These are phyloP conservation scores for Tylopilus sp. DNA, from an alignment of 1,284 basidiomycete species.

Conservation along the genomic window DNA sequence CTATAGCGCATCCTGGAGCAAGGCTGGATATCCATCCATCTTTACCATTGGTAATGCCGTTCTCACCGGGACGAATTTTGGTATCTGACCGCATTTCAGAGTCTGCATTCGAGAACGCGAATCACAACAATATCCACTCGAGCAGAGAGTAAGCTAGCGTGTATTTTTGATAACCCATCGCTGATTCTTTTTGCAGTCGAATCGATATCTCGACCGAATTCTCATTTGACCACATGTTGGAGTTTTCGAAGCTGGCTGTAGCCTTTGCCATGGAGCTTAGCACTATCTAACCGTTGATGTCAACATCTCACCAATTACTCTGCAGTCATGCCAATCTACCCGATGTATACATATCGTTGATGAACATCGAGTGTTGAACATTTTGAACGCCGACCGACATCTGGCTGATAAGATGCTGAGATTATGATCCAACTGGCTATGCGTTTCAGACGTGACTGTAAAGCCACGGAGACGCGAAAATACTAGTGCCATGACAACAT, in stretches of 20 bases:
- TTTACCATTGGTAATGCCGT: constrained; percentile 81
- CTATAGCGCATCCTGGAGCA: constrained; percentile 83
- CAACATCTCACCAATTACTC: not conserved
- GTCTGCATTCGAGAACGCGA: constrained; percentile 78
- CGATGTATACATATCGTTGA: constrained; percentile 14
- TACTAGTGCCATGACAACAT: not conserved
- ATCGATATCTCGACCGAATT: constrained; percentile 91
- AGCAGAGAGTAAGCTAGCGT: constrained; percentile 72
- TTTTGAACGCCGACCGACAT: not conserved
- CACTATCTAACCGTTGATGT: constrained; percentile 43
- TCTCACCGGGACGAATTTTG: constrained; percentile 18
- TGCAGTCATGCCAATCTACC: not conserved
- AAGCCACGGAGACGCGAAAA: not conserved
- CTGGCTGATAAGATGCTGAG: not conserved
- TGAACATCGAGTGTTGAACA: not conserved
- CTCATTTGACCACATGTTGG: constrained; percentile 84
- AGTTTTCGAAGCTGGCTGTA: constrained; percentile 92
- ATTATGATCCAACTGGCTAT: not conserved
- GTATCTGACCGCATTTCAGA: constrained; percentile 54
- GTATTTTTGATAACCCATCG: constrained; percentile 10
- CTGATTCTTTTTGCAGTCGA: constrained; percentile 59
- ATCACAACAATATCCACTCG: constrained; percentile 84
- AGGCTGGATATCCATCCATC: constrained; percentile 86
- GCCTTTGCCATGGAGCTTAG: constrained; percentile 88
- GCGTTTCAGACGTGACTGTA: not conserved